Conservation (phyloP, 495 filamentous ascomycete species). For the Penicillium bovifimosum region DNA sequence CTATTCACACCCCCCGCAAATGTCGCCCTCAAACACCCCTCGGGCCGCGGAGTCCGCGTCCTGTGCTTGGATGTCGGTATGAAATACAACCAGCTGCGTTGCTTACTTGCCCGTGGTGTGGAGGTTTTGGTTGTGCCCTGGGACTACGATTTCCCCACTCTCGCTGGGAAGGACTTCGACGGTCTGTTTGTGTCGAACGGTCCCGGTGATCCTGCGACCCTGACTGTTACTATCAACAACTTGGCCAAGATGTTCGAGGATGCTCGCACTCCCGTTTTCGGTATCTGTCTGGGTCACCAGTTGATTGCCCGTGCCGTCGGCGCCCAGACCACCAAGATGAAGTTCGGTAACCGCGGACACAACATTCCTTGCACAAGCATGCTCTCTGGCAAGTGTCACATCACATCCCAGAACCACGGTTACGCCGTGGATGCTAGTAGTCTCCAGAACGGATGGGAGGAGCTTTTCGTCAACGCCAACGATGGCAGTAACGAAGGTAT, state of each 20-base stretch:
- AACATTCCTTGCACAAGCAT: slow-evolving; percentile 97
- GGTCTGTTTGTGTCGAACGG: slow-evolving; percentile 97
- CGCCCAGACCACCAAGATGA: slow-evolving; percentile 88
- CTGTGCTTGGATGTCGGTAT: slow-evolving; percentile 93
- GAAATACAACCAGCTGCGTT: slow-evolving; percentile 95
- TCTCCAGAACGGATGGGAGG: slow-evolving; percentile 75
- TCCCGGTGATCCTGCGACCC: slow-evolving; percentile 85
- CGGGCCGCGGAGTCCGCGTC: slow-evolving; percentile 77
- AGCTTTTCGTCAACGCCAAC: slow-evolving; percentile 96
- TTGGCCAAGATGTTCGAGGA: slow-evolving; percentile 66
- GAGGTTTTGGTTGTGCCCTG: slow-evolving; percentile 93
- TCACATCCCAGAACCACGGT: slow-evolving; percentile 97
- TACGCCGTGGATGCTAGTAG: slow-evolving; percentile 80
- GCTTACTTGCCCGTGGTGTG: slow-evolving; percentile 83
- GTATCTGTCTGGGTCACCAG: slow-evolving; percentile 95
- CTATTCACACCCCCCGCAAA: slow-evolving; percentile 68
- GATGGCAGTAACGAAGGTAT: slow-evolving; percentile 98
- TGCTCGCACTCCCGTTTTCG: slow-evolving; percentile 82
- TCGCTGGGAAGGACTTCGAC: slow-evolving; percentile 77
- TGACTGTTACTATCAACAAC: slow-evolving; percentile 69
- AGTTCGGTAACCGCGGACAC: slow-evolving; percentile 97
- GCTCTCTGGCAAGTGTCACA: slow-evolving; percentile 91
- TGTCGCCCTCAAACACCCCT: slow-evolving; percentile 71
- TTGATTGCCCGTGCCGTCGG: slow-evolving; percentile 86
- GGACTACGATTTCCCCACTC: slow-evolving; percentile 81